phyloP scores from a whole-genome alignment of 2,329 filamentous ascomycete species.

The Colletotrichum scovillei region DNA sequence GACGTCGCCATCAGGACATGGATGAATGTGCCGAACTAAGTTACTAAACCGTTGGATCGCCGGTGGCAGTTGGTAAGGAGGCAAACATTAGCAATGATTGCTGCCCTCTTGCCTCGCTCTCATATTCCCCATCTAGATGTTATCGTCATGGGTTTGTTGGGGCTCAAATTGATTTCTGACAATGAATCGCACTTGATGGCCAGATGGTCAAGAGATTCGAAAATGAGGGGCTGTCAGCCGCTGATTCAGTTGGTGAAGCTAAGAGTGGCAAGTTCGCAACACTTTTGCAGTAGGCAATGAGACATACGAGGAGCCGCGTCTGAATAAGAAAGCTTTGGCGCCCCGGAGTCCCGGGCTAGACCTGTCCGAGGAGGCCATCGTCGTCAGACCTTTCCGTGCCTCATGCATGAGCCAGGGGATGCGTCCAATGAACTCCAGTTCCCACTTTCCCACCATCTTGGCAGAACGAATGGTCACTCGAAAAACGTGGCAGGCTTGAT shows the following conservation, averaged over 20 bases:
- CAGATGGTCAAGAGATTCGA: neutral
- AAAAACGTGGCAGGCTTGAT: neutral
- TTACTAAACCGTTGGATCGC: neutral
- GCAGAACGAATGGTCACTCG: neutral
- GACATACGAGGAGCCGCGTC: neutral
- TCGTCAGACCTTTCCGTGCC: neutral
- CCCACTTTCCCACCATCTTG: neutral
- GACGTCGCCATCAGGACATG: neutral
- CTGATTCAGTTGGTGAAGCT: neutral
- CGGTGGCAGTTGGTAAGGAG: neutral
- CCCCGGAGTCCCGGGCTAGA: neutral
- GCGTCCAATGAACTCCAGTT: neutral
- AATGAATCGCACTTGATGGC: neutral
- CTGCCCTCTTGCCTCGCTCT: neutral
- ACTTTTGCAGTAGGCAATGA: neutral
- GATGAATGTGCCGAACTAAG: neutral
- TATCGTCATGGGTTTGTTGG: neutral
- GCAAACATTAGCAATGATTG: neutral
- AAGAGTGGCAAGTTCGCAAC: neutral
- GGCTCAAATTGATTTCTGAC: neutral
- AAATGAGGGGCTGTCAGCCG: neutral
- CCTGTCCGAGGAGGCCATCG: neutral
- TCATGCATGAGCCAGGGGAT: neutral
- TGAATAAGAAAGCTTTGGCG: neutral
- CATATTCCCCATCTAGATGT: neutral